Percentiles rank a stretch among this genome's conserved stretches.
Conservation (phyloP, 345 rosid genomes). For the Garcia nutans region DNA sequence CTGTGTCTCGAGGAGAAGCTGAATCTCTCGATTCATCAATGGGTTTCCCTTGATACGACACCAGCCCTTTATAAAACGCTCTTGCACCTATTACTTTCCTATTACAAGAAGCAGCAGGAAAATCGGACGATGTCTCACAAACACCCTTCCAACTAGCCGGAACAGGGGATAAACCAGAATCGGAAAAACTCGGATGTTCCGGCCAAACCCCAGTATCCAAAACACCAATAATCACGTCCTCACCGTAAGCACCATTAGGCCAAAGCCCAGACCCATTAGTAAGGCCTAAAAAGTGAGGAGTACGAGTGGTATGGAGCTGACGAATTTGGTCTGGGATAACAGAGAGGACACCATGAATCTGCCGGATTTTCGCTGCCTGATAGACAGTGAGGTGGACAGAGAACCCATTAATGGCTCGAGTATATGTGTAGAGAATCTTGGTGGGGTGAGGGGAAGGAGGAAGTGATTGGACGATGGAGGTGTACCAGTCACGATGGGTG, state of each 20-base stretch:
- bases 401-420: conserved; percentile 62
- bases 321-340: conserved; percentile 66
- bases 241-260: conserved; percentile 60
- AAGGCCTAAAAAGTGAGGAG: conserved; percentile 73
- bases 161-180: conserved; percentile 43
- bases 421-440: conserved; percentile 66
- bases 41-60: conserved; percentile 34
- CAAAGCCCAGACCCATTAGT: conserved; percentile 59
- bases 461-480: conserved; percentile 55
- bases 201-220: conserved; percentile 92
- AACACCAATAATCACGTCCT: conserved; percentile 73
- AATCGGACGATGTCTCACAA: conserved; percentile 59
- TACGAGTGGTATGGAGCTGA: conserved; percentile 76
- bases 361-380: conserved; percentile 48
- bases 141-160: conserved; percentile 66
- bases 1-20: conserved; percentile 73
- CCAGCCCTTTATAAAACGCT: conserved; percentile 59
- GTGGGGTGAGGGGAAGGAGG: conserved; percentile 55
- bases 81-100: conserved; percentile 83
- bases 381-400: conserved; percentile 61
- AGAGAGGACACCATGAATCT: conserved; percentile 54
- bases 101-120: conserved; percentile 65
- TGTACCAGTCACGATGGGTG: conserved; percentile 64
- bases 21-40: conserved; percentile 50
- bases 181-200: conserved; percentile 65